phyloP scores from a whole-genome alignment of 139 green algal genomes.

The Ulvella scutata region DNA sequence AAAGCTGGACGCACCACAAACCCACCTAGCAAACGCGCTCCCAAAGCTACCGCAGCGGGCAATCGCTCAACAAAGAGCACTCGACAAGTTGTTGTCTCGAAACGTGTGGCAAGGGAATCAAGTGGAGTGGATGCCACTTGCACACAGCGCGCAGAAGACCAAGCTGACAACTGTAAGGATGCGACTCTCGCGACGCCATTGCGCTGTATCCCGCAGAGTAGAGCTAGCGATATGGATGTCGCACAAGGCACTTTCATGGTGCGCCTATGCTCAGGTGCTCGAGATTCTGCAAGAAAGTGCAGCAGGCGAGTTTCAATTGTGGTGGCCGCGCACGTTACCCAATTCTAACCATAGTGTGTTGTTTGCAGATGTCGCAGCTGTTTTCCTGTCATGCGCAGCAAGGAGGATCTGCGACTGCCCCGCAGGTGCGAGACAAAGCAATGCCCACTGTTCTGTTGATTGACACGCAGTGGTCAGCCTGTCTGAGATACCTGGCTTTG shows the following conservation, averaged over 20 bases:
- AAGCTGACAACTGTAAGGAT: too few relatives aligned
- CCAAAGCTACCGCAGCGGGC: neutral
- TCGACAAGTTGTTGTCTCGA: neutral
- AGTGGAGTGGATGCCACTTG: neutral
- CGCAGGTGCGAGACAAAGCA: neutral
- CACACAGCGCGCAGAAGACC: too few relatives aligned
- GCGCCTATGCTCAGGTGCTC: neutral
- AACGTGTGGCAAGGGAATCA: neutral
- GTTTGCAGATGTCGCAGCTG: neutral
- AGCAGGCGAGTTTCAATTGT: neutral
- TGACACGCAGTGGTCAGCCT: too few relatives aligned
- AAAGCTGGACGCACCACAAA: neutral
- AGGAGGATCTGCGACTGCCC: neutral
- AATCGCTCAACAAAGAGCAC: neutral
- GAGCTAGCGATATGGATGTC: neutral
- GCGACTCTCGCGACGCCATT: too few relatives aligned
- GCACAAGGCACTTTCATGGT: neutral
- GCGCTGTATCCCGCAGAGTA: neutral
- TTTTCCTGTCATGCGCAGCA: neutral
- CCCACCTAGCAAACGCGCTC: neutral
- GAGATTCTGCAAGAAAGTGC: neutral
- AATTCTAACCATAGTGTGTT: neutral
- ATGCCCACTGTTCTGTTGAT: neutral
- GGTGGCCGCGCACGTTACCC: neutral
- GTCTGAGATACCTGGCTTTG: too few relatives aligned